Evolutionary conservation across 768 basidiomycete genomes (phyloP).

Genomic region (Coprinopsis marcescibilis): DNA sequence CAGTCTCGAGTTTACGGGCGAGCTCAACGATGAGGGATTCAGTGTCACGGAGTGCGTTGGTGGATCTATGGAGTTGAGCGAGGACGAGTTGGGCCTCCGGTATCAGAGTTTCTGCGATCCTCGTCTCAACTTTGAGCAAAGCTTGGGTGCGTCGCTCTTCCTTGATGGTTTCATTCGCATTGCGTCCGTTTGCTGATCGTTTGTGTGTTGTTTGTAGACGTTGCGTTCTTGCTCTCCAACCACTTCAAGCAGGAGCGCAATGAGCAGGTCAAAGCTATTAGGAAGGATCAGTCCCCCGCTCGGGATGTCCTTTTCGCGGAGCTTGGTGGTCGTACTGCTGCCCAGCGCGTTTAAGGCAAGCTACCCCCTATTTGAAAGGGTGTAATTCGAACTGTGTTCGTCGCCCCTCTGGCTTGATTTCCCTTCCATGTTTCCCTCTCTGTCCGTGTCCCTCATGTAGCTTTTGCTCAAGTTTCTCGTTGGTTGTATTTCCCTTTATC

Average conservation of each 20-base stretch:
- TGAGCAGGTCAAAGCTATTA: slow-evolving; percentile 5
- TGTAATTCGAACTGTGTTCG: too few relatives aligned
- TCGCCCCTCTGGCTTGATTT: too few relatives aligned
- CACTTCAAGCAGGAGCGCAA: slow-evolving; percentile 26
- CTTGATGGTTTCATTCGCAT: neutral
- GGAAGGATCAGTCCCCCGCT: neutral
- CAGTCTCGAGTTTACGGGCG: slow-evolving; percentile 89
- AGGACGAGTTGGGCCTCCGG: slow-evolving; percentile 83
- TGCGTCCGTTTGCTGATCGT: neutral
- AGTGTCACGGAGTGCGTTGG: slow-evolving; percentile 96
- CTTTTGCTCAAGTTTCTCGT: too few relatives aligned
- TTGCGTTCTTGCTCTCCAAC: slow-evolving; percentile 31
- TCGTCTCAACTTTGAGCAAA: slow-evolving; percentile 89
- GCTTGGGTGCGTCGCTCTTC: slow-evolving; percentile 58
- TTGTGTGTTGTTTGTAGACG: slow-evolving; percentile 16
- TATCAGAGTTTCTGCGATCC: slow-evolving; percentile 98
- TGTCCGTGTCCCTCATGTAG: too few relatives aligned
- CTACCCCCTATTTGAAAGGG: too few relatives aligned
- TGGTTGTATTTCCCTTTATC: too few relatives aligned
- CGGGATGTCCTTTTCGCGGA: slow-evolving; percentile 8
- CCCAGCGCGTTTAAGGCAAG: neutral
- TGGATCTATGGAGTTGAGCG: slow-evolving; percentile 90
- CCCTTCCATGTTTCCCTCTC: too few relatives aligned
- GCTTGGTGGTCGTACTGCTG: slow-evolving; percentile 8
- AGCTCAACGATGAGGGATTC: slow-evolving; percentile 84